Evolutionary conservation across 139 green algal species (phyloP).

Genomic region (Chlorokybus atmophyticus): DNA sequence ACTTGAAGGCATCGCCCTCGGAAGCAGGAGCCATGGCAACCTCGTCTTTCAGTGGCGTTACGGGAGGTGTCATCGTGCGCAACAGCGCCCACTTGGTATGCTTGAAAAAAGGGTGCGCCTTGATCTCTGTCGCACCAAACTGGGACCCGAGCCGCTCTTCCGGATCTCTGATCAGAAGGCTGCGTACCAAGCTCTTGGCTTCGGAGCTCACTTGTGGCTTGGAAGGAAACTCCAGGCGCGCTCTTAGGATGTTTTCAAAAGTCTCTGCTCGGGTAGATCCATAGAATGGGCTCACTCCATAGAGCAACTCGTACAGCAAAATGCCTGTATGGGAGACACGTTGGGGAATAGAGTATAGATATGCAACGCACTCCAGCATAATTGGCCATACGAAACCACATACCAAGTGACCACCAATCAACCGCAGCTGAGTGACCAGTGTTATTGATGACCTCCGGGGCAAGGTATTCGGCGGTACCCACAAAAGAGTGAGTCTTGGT

Average conservation of each 20-base stretch:
- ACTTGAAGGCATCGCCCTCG: too few relatives aligned
- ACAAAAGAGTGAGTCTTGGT: slow-evolving; percentile 83
- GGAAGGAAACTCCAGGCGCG: slow-evolving; percentile 62
- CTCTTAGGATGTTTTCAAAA: slow-evolving; percentile 87
- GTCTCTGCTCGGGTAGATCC: slow-evolving; percentile 62
- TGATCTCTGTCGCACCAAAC: slow-evolving; percentile 85
- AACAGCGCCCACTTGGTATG: slow-evolving; percentile 77
- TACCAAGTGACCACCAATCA: slow-evolving; percentile 33
- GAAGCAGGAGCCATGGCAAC: too few relatives aligned
- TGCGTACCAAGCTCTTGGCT: slow-evolving; percentile 53
- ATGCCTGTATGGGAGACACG: slow-evolving; percentile 44
- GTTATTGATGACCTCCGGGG: slow-evolving; percentile 61
- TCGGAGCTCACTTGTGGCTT: slow-evolving; percentile 8
- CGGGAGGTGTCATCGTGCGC: slow-evolving; percentile 33
- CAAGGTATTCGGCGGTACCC: slow-evolving; percentile 72
- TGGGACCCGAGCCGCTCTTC: slow-evolving; percentile 43
- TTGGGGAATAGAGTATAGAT: not conserved
- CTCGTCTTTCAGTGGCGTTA: too few relatives aligned
- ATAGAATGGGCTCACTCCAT: slow-evolving; percentile 70
- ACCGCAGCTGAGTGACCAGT: slow-evolving; percentile 49
- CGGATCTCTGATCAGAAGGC: slow-evolving; percentile 68
- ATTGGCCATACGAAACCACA: slow-evolving; percentile 42
- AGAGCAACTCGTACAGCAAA: slow-evolving; percentile 89
- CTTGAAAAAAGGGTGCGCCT: slow-evolving; percentile 77
- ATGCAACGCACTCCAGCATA: slow-evolving; percentile 5